Evolutionary conservation across 2,329 filamentous ascomycete genomes (phyloP).

Genomic region (Alternaria ventricosa): DNA sequence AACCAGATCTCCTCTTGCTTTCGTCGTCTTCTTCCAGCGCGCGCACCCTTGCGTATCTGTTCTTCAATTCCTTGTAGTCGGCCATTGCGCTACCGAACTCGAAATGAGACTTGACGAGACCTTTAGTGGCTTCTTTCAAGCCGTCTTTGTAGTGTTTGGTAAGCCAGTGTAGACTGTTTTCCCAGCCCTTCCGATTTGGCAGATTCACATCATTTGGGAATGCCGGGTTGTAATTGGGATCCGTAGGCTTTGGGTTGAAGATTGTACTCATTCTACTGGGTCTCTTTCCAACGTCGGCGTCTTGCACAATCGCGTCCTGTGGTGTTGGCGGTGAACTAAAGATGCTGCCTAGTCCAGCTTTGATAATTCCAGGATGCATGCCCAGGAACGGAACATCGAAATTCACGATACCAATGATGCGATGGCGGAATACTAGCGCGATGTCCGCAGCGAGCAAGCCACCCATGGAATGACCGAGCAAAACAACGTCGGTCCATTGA

Average conservation of each 20-base stretch:
- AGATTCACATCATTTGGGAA: conserved; percentile 78
- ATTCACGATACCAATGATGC: conserved; percentile 79
- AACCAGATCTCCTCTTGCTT: conserved; percentile 37
- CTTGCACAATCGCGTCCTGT: conserved; percentile 29
- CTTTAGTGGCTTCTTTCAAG: conserved; percentile 71
- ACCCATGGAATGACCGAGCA: conserved; percentile 90
- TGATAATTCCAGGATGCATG: conserved; percentile 85
- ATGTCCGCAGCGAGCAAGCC: conserved; percentile 83
- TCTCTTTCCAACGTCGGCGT: conserved; percentile 19
- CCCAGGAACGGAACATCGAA: conserved; percentile 88
- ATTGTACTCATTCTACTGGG: conserved; percentile 46
- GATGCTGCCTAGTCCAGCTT: conserved; percentile 80
- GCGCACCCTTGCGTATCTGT: conserved; percentile 72
- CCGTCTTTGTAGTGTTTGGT: conserved; percentile 79
- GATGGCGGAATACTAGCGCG: conserved; percentile 74
- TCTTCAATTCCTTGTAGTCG: conserved; percentile 73
- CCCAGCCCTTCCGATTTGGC: conserved; percentile 72
- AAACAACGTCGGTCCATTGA: conserved; percentile 75
- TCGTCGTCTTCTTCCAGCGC: conserved; percentile 74
- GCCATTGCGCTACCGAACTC: conserved; percentile 84
- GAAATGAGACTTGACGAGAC: conserved; percentile 78
- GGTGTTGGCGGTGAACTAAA: conserved; percentile 61
- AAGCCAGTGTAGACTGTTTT: conserved; percentile 74
- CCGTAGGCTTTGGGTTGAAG: conserved; percentile 47
- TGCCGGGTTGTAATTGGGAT: conserved; percentile 75